Conservation (phyloP, 306 rosid genomes). For the Luffa acutangula region DNA sequence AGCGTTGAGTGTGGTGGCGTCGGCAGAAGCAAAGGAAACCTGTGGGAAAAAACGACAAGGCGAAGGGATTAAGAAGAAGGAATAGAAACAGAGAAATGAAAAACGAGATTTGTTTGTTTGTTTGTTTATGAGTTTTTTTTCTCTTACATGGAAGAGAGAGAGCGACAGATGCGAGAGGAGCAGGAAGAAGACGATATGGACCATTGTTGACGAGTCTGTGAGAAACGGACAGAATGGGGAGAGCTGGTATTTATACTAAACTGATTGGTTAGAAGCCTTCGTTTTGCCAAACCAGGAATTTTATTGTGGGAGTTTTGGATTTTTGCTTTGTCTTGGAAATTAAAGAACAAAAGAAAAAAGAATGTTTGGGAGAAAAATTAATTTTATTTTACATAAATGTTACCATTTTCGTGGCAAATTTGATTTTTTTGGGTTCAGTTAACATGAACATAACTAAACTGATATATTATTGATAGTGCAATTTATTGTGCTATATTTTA, state of each 20-base stretch:
- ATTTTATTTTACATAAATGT: too few species aligned
- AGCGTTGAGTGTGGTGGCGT: background rate
- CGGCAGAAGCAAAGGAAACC: constrained; percentile 22
- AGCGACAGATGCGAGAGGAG: constrained; percentile 29
- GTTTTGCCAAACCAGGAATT: background rate
- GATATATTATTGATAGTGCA: too few species aligned
- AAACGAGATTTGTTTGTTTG: constrained; percentile 11
- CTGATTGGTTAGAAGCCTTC: too few species aligned
- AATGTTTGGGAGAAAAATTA: too few species aligned
- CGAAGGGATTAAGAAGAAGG: background rate
- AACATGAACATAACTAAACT: too few species aligned
- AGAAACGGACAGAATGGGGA: background rate
- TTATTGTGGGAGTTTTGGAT: background rate
- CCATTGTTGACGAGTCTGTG: constrained; percentile 13
- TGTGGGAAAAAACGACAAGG: constrained; percentile 13
- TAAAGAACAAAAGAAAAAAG: background rate
- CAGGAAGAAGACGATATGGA: constrained; percentile 27
- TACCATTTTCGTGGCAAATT: too few species aligned
- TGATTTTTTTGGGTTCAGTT: too few species aligned
- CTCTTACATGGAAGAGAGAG: constrained; percentile 36
- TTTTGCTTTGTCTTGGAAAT: background rate
- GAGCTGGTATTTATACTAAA: background rate
- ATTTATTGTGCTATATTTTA: too few species aligned
- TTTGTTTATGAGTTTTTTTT: background rate
- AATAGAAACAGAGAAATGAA: background rate